These are phyloP conservation scores for Boletus vinaceobasis DNA, from an alignment of 768 basidiomycete species.

Conservation along the genomic window DNA sequence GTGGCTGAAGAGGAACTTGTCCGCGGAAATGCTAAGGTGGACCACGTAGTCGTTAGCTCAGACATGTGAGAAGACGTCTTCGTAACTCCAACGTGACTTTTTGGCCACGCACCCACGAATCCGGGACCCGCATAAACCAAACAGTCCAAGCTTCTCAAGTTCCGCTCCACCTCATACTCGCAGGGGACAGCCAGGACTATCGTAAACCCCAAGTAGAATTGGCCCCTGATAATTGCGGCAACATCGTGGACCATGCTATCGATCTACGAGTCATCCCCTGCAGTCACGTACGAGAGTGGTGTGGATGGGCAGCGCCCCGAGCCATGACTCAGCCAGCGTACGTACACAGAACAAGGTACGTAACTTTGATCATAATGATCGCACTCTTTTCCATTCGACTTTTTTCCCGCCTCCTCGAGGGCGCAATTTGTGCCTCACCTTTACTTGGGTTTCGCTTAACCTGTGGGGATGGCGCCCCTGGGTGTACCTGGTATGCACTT, in stretches of 20 bases:
- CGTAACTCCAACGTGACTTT: not conserved
- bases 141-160: not conserved
- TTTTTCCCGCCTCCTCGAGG: slow-evolving; percentile 1
- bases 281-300: not conserved
- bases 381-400: slow-evolving; percentile 1
- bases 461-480: slow-evolving; percentile 1
- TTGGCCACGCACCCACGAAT: slow-evolving; percentile 2
- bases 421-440: slow-evolving; percentile 20
- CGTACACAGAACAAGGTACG: slow-evolving; percentile 8
- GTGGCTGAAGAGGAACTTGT: slow-evolving; percentile 8
- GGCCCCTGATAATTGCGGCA: slow-evolving; percentile 6
- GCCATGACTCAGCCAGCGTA: slow-evolving; percentile 1
- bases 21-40: slow-evolving; percentile 19
- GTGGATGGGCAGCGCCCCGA: not conserved
- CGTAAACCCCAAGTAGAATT: not conserved
- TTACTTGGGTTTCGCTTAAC: slow-evolving; percentile 6
- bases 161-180: not conserved
- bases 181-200: not conserved
- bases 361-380: slow-evolving; percentile 6
- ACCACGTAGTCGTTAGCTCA: slow-evolving; percentile 22
- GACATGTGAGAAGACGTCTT: slow-evolving; percentile 20
- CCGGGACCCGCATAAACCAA: not conserved
- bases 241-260: slow-evolving; percentile 11
- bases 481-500: slow-evolving; percentile 1
- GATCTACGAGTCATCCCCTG: slow-evolving; percentile 11